Evolutionary conservation across 345 rosid species (phyloP), one percentile per base, ranked within the genome.

Genomic region (Draba incana): DNA sequence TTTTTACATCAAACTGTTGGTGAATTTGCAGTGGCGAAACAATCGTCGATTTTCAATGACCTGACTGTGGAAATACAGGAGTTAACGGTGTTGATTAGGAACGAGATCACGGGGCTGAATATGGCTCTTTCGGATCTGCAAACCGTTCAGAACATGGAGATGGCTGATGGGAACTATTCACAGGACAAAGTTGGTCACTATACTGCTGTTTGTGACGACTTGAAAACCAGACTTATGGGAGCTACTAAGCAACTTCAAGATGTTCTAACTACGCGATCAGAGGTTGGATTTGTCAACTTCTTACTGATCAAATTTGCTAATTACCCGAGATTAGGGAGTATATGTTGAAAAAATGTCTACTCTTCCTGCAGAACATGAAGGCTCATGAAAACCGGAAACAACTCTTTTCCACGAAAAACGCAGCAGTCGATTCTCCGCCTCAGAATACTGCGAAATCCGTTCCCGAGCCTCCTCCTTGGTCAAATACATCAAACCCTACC

Each of bases 401-500:
- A 59, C 81, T 90, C 24, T 90, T 93, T 69, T 92, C 98, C 4
- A 62, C 80, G 5, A 78, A 86, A 41, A 87, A 80, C 73, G 77
- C 87, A 66, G 77, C 75, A 33, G 83, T 84, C 68, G 91, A 88
- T 62, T 84, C 75, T 65, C 80, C 78, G 10, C 74, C 85, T 55
- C 79, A 71, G 62, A 86, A 67, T 27, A 85, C 75, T 33, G 62
- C 75, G 4, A 80, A 82, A 75, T 54, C 85, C 60, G 63, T 76
- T 46, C 75, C 87, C 38, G 97, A 85, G 77, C 93, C 97, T 20
- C 96, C 95, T 77, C 93, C 98, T 49, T 90, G 97, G 98, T 88
- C 96, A 41, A 85, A 43, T 76, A 68, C 94, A 24, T 70, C 85
- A 38, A 69, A 78, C 77, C 75, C 70, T 28, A 61, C 81, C 10